phyloP scores from a whole-genome alignment of 176 grass and related monocot species.

The Phoenix dactylifera region DNA sequence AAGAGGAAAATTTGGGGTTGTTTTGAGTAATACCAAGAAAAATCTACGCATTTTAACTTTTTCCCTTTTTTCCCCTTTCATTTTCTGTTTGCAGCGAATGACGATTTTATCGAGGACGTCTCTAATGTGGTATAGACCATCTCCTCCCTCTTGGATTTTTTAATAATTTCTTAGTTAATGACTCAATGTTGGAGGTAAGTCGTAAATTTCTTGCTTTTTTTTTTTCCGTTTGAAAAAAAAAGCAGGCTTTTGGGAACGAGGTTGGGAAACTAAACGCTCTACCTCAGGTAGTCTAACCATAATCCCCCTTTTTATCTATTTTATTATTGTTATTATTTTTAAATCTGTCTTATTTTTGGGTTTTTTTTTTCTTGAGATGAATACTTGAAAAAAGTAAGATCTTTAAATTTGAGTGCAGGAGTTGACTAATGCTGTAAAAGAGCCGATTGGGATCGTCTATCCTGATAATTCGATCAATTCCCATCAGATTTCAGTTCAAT shows the following conservation, averaged over 20 bases:
- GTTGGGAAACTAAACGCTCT: not conserved
- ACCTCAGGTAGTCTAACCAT: not conserved
- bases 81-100: slow-evolving; percentile 7
- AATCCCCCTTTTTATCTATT: no score
- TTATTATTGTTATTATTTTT: not conserved
- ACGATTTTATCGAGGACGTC: slow-evolving; percentile 10
- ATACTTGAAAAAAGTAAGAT: not conserved
- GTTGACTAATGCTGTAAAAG: slow-evolving; percentile 10
- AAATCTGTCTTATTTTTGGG: not conserved
- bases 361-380: not conserved
- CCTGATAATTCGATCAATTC: slow-evolving; percentile 1
- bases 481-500: slow-evolving; percentile 1
- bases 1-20: slow-evolving; percentile 19
- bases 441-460: slow-evolving; percentile 18
- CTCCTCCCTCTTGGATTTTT: not conserved
- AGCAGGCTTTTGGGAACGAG: slow-evolving; percentile 1
- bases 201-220: not conserved
- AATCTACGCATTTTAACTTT: no score
- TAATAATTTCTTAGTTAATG: not conserved
- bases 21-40: slow-evolving; percentile 8
- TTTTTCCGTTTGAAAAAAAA: no score
- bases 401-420: slow-evolving; percentile 8
- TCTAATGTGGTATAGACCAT: slow-evolving; percentile 15
- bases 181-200: not conserved
- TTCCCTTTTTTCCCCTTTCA: not conserved